Evolutionary conservation across 176 grass and related monocot genomes (phyloP), one percentile per base, ranked within the genome.

Genomic region (Ensete ventricosum): DNA sequence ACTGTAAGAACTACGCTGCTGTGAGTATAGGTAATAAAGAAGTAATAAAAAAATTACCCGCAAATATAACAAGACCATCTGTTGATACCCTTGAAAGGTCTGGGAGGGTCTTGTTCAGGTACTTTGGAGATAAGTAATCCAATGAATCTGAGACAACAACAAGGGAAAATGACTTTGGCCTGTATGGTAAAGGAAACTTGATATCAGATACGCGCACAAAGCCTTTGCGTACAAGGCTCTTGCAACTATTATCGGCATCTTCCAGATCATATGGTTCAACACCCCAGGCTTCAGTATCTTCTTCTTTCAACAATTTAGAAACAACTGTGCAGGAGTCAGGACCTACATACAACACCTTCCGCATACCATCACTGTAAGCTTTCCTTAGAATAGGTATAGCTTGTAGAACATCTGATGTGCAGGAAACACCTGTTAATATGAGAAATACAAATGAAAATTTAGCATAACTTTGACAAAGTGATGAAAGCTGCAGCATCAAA

Each of bases 181-280:
- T 85, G 87, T 96, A 96, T 26, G 92, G 92, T 86, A 96, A 85
- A 77, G 85, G 72, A 82, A 88, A 96, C 87, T 96, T 96, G 21
- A 96, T 87, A 79, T 96, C 92, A 82, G 79, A 69, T 83, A 92
- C 77, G 63, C 92, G 89, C 24, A 96, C 87, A 79, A 96, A 96
- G 51, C 92, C 89, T 78, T 96, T 96, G 81, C 92, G 89, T 82
- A 96, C 87, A 64, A 96, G 92, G 66, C 82, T 96, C 80, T 92
- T 96, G 87, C 92, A 96, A 62, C 76, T 80, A 84, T 84, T 86
- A 72, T 96, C 89, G 51, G 78, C 71, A 85, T 96, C 92, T 58
- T 96, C 92, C 74, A 92, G 84, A 83, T 96, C 92, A 83, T 96
- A 96, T 78, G 92, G 92, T 69, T 96, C 92, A 68, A 96, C 76